phyloP scores from a whole-genome alignment of 768 basidiomycete genomes.

The Boletales sp. region DNA sequence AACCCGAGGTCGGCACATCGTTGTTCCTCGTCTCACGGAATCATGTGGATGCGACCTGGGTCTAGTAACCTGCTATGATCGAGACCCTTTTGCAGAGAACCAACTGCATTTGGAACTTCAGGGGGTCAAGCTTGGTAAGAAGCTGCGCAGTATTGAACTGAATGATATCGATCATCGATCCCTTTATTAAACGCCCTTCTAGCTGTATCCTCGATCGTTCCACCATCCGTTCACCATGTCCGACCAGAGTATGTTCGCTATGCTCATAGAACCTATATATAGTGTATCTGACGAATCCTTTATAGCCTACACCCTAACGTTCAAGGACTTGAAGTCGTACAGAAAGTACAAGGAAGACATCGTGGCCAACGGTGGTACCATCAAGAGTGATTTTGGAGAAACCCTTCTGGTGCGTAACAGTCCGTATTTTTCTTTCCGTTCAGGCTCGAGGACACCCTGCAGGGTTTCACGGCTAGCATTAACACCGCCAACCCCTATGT shows the following conservation, averaged over 20 bases:
- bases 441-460: neutral
- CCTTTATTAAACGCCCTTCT: neutral
- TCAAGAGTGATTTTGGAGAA: constrained; percentile 9
- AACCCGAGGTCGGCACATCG: no score
- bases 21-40: no score
- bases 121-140: no score
- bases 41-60: no score
- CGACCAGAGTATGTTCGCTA: constrained; percentile 9
- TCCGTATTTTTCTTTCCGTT: neutral
- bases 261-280: neutral
- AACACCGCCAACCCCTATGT: no score
- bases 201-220: neutral
- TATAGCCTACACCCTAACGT: constrained; percentile 13
- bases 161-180: neutral
- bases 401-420: neutral
- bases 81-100: no score
- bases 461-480: constrained; percentile 21
- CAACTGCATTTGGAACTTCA: no score
- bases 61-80: no score
- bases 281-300: neutral
- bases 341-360: constrained; percentile 10
- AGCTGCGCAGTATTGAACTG: neutral
- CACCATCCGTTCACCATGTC: constrained; percentile 12
- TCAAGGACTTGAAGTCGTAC: constrained; percentile 4
- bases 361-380: neutral